A percentile compares a stretch with the other conserved stretches of the same genome.
Evolutionary conservation across 225 moss, liverwort and hornwort species (phyloP).

Genomic region (Sphagnum contortum): DNA sequence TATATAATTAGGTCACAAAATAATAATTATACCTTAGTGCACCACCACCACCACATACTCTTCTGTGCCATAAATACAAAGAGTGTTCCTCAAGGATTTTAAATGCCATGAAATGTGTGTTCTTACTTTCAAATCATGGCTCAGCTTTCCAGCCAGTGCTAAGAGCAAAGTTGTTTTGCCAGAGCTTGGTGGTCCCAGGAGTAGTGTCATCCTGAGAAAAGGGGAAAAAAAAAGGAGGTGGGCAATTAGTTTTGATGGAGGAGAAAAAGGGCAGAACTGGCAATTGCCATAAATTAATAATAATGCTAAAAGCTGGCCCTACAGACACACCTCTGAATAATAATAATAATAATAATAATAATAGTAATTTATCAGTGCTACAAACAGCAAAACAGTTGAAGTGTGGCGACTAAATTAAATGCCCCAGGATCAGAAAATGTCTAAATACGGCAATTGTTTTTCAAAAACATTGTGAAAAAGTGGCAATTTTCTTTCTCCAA

Average conservation of each 20-base stretch:
- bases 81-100: not conserved
- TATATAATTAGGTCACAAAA: not conserved
- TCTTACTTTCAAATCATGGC: conserved; percentile 36
- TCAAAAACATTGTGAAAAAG: too few species aligned
- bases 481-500: too few species aligned
- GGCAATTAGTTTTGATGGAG: not conserved
- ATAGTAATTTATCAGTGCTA: not conserved
- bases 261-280: too few species aligned
- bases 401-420: not conserved
- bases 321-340: not conserved
- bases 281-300: too few species aligned
- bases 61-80: not conserved
- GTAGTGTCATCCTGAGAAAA: conserved; percentile 57
- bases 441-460: too few species aligned
- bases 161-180: conserved; percentile 67
- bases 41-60: not conserved
- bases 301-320: too few species aligned
- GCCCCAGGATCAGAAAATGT: too few species aligned
- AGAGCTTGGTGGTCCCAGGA: conserved; percentile 70
- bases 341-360: not conserved
- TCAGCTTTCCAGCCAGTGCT: conserved; percentile 60
- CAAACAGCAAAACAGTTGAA: not conserved
- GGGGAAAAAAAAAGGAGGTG: not conserved
- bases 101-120: not conserved
- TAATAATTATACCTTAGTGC: not conserved